Conservation (phyloP, 441 rosid genomes). For the Adansonia rubrostipa region DNA sequence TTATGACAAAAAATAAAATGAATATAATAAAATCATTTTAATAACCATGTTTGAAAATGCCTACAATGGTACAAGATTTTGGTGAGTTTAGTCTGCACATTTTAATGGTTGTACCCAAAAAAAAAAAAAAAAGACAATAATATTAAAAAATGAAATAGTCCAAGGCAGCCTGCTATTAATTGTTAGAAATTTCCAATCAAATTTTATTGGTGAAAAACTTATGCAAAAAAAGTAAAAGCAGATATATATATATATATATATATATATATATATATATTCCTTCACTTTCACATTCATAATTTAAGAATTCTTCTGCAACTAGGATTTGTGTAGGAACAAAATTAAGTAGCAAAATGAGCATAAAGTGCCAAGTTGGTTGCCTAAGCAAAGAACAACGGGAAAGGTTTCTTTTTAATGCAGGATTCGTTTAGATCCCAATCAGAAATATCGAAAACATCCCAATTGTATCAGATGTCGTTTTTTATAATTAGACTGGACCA, state of each 20-base stretch:
- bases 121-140: background rate
- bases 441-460: too few relatives aligned
- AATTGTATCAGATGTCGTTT: too few relatives aligned
- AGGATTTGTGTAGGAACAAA: background rate
- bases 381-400: background rate
- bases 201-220: background rate
- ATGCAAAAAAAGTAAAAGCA: too few relatives aligned
- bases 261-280: background rate
- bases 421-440: too few relatives aligned
- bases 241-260: too few relatives aligned
- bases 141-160: background rate
- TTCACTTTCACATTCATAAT: background rate
- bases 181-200: background rate
- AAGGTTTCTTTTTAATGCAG: background rate
- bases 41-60: too few relatives aligned
- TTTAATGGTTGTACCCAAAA: too few relatives aligned
- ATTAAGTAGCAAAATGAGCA: background rate
- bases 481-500: background rate
- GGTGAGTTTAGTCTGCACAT: too few relatives aligned
- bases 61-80: too few relatives aligned
- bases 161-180: background rate
- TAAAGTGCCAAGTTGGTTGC: slow-evolving; percentile 10
- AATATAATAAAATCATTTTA: too few relatives aligned
- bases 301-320: background rate
- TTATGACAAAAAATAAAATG: too few relatives aligned